Conservation (phyloP, 306 rosid species). For the Hippophae tibetana region DNA sequence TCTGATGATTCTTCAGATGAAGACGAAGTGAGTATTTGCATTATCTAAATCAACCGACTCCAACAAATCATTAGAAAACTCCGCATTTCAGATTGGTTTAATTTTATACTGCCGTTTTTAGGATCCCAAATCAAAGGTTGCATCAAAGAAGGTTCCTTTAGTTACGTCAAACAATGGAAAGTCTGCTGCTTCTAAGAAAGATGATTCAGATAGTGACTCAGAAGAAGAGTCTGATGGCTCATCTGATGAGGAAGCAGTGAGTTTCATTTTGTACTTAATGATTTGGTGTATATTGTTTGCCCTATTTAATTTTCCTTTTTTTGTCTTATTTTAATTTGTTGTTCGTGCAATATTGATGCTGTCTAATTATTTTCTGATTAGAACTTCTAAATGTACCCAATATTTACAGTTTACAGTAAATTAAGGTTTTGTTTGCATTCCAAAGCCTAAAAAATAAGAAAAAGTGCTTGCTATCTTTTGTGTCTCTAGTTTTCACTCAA, state of each 20-base stretch:
- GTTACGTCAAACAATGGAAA: conserved; percentile 5
- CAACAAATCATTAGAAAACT: not conserved
- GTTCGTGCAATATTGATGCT: too few species aligned
- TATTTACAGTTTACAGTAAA: too few species aligned
- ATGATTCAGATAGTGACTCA: conserved; percentile 17
- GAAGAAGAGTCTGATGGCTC: conserved; percentile 24
- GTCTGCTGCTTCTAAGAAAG: not conserved
- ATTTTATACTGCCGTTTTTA: not conserved
- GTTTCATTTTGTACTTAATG: not conserved
- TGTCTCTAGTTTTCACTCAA: too few species aligned
- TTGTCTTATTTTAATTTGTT: too few species aligned
- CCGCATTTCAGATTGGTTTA: not conserved
- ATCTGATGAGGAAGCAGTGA: conserved; percentile 23
- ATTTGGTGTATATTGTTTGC: too few species aligned
- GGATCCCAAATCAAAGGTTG: not conserved
- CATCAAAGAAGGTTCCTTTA: not conserved
- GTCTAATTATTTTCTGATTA: too few species aligned
- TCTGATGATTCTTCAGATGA: conserved; percentile 36
- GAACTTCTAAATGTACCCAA: too few species aligned
- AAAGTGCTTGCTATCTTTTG: too few species aligned
- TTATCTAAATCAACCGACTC: not conserved
- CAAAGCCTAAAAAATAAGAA: too few species aligned
- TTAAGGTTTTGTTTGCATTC: too few species aligned
- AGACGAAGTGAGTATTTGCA: conserved; percentile 30
- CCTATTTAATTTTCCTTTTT: too few species aligned